Percentiles rank a stretch among this genome's conserved stretches.
phyloP scores from a whole-genome alignment of 345 rosid genomes.

The Tarenaya hassleriana region DNA sequence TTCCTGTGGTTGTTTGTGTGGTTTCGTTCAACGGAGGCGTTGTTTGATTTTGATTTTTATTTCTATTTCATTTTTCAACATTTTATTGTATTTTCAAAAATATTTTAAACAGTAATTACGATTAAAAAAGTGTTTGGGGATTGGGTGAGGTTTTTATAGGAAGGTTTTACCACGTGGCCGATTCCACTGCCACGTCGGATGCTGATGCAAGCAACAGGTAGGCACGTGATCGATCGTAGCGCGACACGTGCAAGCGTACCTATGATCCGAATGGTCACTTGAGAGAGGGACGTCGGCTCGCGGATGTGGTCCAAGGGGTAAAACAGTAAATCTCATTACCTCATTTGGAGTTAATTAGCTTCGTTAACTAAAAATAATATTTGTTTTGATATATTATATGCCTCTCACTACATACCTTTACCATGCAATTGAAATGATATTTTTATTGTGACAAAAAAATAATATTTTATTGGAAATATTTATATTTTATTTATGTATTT shows the following conservation, averaged over 20 bases:
- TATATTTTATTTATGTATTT: too few species aligned
- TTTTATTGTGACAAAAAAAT: too few species aligned
- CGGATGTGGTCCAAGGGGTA: conserved; percentile 8
- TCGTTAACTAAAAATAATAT: background rate
- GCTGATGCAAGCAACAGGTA: conserved; percentile 29
- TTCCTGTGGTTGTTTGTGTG: conserved; percentile 11
- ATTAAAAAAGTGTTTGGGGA: conserved; percentile 18
- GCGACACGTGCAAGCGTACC: conserved; percentile 29
- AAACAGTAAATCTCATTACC: accelerated
- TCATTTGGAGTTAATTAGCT: conserved; percentile 11
- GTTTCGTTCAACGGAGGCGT: conserved; percentile 34
- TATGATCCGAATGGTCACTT: conserved; percentile 23
- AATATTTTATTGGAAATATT: too few species aligned
- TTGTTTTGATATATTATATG: too few species aligned
- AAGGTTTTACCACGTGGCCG: conserved; percentile 48
- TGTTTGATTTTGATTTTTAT: conserved; percentile 30
- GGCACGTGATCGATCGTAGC: conserved; percentile 32
- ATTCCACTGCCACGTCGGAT: conserved; percentile 38
- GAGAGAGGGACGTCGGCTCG: conserved; percentile 22
- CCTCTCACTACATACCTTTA: too few species aligned
- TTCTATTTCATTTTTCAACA: conserved; percentile 14
- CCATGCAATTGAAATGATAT: too few species aligned
- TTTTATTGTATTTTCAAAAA: background rate
- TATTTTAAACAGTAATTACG: background rate
- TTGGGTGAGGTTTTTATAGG: conserved; percentile 27